Percentiles rank a stretch among this genome's conserved stretches.
Evolutionary conservation across 2,329 filamentous ascomycete genomes (phyloP).

Genomic region (Penicillium sp.): DNA sequence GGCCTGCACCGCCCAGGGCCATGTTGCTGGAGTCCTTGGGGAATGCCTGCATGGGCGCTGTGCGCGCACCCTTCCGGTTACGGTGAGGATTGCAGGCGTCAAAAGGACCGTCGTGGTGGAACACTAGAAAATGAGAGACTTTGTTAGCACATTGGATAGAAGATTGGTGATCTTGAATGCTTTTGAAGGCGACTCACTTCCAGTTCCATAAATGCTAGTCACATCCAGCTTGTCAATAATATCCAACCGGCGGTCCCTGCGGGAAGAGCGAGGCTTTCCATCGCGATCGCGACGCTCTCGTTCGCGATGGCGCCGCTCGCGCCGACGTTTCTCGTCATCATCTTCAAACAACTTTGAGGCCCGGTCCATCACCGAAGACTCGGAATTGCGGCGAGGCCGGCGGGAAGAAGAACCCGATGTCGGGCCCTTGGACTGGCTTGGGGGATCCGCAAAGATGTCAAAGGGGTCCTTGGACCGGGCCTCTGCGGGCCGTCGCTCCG

Average conservation of each 20-base stretch:
- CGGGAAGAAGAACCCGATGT: slow-evolving; percentile 17
- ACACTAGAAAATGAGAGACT: slow-evolving; percentile 59
- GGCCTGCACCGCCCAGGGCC: slow-evolving; percentile 82
- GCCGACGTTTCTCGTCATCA: slow-evolving; percentile 54
- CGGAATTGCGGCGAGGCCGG: slow-evolving; percentile 62
- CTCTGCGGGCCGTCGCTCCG: slow-evolving; percentile 21
- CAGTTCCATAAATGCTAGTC: slow-evolving; percentile 91
- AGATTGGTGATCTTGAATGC: not conserved
- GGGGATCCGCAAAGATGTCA: slow-evolving; percentile 53
- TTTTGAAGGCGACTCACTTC: slow-evolving; percentile 64
- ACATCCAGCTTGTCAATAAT: slow-evolving; percentile 96
- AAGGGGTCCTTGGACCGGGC: slow-evolving; percentile 37
- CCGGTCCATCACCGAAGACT: slow-evolving; percentile 62
- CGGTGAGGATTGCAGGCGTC: slow-evolving; percentile 94
- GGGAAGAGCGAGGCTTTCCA: slow-evolving; percentile 42
- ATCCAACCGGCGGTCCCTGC: slow-evolving; percentile 61
- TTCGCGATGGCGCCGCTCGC: slow-evolving; percentile 52
- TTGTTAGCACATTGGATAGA: slow-evolving; percentile 6
- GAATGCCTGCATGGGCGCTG: slow-evolving; percentile 95
- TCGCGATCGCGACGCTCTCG: slow-evolving; percentile 49
- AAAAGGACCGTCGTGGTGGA: slow-evolving; percentile 97
- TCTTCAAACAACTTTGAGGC: slow-evolving; percentile 51
- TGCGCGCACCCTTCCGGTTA: slow-evolving; percentile 78
- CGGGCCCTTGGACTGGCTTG: slow-evolving; percentile 29
- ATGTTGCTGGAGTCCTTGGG: slow-evolving; percentile 92